Base-by-base conservation (phyloP, 2,329 filamentous ascomycete species). In the Pseudogymnoascus sp. region DNA sequence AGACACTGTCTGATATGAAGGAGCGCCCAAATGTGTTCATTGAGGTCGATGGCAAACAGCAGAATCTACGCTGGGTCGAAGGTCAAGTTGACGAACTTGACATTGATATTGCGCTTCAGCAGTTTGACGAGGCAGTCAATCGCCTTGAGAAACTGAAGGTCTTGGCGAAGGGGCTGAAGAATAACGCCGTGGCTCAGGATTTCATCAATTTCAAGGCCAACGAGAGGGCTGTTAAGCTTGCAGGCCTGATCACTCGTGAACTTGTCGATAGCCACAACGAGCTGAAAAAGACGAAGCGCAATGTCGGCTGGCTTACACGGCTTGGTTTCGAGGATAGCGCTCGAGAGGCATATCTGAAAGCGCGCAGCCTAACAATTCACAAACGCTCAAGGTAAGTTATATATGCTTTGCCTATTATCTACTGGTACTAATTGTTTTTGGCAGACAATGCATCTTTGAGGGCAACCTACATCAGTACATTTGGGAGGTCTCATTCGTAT, bases 61-160 rank as follows among this genome's bases (percentile, higher is more conserved):
- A 97, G 72, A 97, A 94, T 72, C 82, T 99, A 55, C 89, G 93
- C 61, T 97, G 91, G 91, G 91, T 99, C 0, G 94, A 99, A 73
- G 86, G 87, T 60, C 91, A 97, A 75, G 90, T 99, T 74, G 94
- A 99, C 71, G 91, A 96, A 71, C 84, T 99, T 5, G 94, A 99
- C 71, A 97, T 97, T 69, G 89, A 96, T 69, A 92, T 99, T 70
- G 93, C 94, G 0, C 81, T 97, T 59, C 93, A 97, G 72, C 84
- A 85, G 42, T 94, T 96, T 67, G 92, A 97, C 69, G 84, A 87
- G 17, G 90, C 94, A 0, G 94, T 97, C 0, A 81, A 82, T 4
- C 85, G 88, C 31, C 89, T 97, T 1, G 94, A 97, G 74, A 91
- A 90, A 70, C 81, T 99, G 39, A 89, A 92, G 68, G 84, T 83